These are phyloP conservation scores for Aspergillus steynii DNA, from an alignment of 495 filamentous ascomycete species.

Conservation along the genomic window DNA sequence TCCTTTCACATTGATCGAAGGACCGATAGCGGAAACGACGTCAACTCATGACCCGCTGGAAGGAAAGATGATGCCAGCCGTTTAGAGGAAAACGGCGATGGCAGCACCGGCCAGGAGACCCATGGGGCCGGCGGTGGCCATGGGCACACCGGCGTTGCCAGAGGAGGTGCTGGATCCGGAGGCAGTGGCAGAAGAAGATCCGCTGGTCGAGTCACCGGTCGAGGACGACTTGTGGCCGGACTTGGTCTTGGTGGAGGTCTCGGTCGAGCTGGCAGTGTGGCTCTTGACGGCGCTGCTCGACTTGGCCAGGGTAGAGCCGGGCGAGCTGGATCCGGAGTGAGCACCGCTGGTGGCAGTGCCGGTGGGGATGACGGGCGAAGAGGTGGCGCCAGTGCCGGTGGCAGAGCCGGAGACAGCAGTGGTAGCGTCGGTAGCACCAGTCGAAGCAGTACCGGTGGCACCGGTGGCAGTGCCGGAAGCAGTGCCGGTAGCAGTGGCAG, in stretches of 20 bases:
- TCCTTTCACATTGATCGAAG: not conserved
- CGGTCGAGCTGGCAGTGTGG: slow-evolving; percentile 7
- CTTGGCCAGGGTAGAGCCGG: slow-evolving; percentile 12
- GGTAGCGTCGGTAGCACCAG: slow-evolving; percentile 13
- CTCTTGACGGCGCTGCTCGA: slow-evolving; percentile 12
- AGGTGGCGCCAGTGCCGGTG: slow-evolving; percentile 19
- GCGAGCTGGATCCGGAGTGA: slow-evolving; percentile 24
- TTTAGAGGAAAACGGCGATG: slow-evolving; percentile 51
- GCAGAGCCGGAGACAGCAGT: slow-evolving; percentile 21
- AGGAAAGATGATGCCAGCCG: slow-evolving; percentile 1
- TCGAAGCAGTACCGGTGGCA: slow-evolving; percentile 5
- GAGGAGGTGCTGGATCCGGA: slow-evolving; percentile 25
- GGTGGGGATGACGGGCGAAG: slow-evolving; percentile 24
- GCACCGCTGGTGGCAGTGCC: slow-evolving; percentile 22
- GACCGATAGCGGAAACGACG: slow-evolving; percentile 3
- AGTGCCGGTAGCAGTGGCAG: slow-evolving; percentile 26
- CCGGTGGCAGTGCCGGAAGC: slow-evolving; percentile 2
- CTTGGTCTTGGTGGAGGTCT: slow-evolving; percentile 17
- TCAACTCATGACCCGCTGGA: not conserved
- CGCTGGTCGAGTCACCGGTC: slow-evolving; percentile 3
- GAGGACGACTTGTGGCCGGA: slow-evolving; percentile 6
- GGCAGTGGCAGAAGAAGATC: slow-evolving; percentile 11
- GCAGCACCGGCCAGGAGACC: slow-evolving; percentile 48
- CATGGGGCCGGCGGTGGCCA: slow-evolving; percentile 41
- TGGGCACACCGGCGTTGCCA: slow-evolving; percentile 33